phyloP scores from a whole-genome alignment of 805 yeast genomes.

The Starmerella sp. region DNA sequence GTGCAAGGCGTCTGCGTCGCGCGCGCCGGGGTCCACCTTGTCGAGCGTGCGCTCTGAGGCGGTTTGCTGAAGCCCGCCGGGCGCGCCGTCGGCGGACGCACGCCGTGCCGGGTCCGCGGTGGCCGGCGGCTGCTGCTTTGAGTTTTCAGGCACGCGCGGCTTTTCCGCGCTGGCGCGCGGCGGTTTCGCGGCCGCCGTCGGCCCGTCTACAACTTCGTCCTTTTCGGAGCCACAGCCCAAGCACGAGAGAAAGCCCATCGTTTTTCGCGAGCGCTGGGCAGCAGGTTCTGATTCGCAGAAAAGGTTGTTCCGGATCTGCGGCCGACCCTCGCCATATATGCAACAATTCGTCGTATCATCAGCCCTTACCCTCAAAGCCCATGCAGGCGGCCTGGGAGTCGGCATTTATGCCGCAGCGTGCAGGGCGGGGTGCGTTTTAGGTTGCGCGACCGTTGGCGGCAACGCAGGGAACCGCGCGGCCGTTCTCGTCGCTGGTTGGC shows the following conservation, averaged over 20 bases:
- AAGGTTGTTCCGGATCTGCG: neutral
- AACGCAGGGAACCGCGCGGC: neutral
- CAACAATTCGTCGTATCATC: neutral
- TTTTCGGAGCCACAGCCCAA: constrained; percentile 4
- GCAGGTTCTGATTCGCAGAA: no score
- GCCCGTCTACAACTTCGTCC: neutral
- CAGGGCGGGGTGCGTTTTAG: neutral
- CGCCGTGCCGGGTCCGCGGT: neutral
- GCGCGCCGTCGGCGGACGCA: no score
- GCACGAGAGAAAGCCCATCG: constrained; percentile 1
- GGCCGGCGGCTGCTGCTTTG: neutral
- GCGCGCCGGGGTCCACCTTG: neutral
- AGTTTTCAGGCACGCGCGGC: neutral
- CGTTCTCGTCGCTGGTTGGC: no score
- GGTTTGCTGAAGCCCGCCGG: no score
- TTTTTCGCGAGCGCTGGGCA: neutral
- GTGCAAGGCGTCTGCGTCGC: neutral
- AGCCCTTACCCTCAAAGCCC: neutral
- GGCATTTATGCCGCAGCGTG: neutral
- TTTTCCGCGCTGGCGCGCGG: neutral
- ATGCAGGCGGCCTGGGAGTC: neutral
- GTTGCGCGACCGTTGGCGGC: no score
- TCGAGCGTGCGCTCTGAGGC: neutral
- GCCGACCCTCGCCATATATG: neutral
- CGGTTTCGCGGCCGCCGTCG: neutral